A percentile compares a stretch with the other conserved stretches of the same genome.
Conservation (phyloP, 2,329 filamentous ascomycete genomes). For the Xylaria sp. region DNA sequence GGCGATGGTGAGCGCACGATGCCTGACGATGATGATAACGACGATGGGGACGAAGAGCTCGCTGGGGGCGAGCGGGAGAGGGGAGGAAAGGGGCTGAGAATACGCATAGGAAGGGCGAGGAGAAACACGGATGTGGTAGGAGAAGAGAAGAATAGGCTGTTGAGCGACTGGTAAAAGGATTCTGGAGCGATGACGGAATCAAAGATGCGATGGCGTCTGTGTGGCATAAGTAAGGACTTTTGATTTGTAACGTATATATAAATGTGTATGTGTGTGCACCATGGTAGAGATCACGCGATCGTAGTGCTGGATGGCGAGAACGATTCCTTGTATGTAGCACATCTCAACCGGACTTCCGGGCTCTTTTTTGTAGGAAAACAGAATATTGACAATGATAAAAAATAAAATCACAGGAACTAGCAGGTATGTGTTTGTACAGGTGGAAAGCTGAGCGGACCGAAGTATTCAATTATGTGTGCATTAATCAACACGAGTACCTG, state of each 20-base stretch:
- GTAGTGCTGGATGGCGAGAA: slow-evolving; percentile 34
- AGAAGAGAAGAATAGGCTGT: slow-evolving; percentile 44
- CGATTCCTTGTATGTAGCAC: slow-evolving; percentile 12
- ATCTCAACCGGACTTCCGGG: slow-evolving; percentile 9
- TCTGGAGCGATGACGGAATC: not conserved
- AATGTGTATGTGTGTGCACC: not conserved
- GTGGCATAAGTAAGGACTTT: not conserved
- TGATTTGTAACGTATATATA: slow-evolving; percentile 24
- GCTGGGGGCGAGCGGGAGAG: not conserved
- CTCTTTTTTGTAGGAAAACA: not conserved
- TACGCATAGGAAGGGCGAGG: not conserved
- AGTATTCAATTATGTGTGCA: slow-evolving; percentile 12
- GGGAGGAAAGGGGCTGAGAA: not conserved
- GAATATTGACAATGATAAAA: not conserved
- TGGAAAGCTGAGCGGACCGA: not conserved
- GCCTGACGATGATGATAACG: slow-evolving; percentile 41
- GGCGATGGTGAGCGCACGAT: slow-evolving; percentile 84
- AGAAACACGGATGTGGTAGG: slow-evolving; percentile 13
- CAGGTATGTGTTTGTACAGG: not conserved
- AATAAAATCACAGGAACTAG: not conserved
- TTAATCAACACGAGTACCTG: slow-evolving; percentile 19
- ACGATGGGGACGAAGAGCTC: slow-evolving; percentile 27
- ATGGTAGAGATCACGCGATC: slow-evolving; percentile 36
- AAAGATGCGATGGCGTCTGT: slow-evolving; percentile 19
- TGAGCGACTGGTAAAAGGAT: slow-evolving; percentile 45